phyloP scores from a whole-genome alignment of 495 filamentous ascomycete genomes.

The Aspergillus mulundensis region DNA sequence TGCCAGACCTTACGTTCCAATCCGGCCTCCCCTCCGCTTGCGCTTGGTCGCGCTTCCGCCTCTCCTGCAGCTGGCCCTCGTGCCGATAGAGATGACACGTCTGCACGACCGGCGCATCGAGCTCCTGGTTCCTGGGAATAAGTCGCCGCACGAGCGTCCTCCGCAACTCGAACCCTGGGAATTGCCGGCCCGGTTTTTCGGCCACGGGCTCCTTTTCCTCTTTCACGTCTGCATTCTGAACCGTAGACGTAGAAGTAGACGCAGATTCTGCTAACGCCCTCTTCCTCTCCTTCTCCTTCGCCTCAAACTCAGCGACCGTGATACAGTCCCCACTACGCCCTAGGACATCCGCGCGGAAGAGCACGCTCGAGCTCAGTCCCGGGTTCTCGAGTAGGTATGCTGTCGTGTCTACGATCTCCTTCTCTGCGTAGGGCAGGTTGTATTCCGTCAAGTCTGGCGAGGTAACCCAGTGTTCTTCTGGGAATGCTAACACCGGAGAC shows the following conservation, averaged over 20 bases:
- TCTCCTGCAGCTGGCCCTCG: too few relatives aligned
- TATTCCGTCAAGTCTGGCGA: slow-evolving; percentile 30
- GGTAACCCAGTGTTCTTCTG: slow-evolving; percentile 28
- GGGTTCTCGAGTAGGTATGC: slow-evolving; percentile 76
- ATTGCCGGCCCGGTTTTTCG: slow-evolving; percentile 27
- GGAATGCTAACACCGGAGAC: slow-evolving; percentile 14
- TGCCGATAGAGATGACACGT: slow-evolving; percentile 68
- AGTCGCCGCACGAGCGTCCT: slow-evolving; percentile 67
- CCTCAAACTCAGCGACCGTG: neutral
- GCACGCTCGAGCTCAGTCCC: slow-evolving; percentile 75
- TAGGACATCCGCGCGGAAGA: slow-evolving; percentile 85
- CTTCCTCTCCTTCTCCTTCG: neutral
- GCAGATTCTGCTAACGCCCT: neutral
- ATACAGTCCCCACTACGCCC: slow-evolving; percentile 40
- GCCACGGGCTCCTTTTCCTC: slow-evolving; percentile 8
- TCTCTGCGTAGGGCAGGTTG: slow-evolving; percentile 46
- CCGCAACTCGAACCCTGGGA: slow-evolving; percentile 50
- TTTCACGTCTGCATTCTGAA: neutral
- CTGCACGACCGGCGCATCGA: slow-evolving; percentile 72
- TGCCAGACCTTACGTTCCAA: neutral
- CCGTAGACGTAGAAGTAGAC: slow-evolving; percentile 4
- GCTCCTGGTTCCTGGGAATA: slow-evolving; percentile 72
- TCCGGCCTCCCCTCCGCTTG: neutral
- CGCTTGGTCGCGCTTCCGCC: too few relatives aligned
- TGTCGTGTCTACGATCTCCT: slow-evolving; percentile 60